Base-by-base conservation (phyloP, 306 rosid species). In the Erythrophleum fordii region DNA sequence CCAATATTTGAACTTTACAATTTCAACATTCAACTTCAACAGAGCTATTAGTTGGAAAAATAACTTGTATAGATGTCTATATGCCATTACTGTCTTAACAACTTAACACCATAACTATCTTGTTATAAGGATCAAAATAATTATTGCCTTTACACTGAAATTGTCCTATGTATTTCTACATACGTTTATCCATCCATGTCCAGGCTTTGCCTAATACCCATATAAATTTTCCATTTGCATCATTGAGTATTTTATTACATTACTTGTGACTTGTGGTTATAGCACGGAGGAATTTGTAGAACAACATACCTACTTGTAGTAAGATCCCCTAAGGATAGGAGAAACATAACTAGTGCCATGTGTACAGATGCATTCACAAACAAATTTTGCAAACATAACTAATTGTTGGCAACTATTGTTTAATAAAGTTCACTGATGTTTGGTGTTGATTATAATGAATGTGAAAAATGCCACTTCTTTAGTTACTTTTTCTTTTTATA, bases 231-330 rank as follows among this genome's bases (percentile, higher is more conserved):
- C n/a, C n/a, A n/a, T 22, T 28, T 0, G 11, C 6, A 66, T 61
- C 72, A 35, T 83, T 55, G 5, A 34, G 41, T 37, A 20, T 67
- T 17, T 22, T 11, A 20, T 46, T 68, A 35, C 61, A 2, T 64
- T 25, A 42, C 13, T 46, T 8, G 67, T 35, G 68, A 62, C 29
- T 2, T 53, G 34, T 39, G 58, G 60, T 26, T 10, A 39, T 16
- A 76, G 84, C 88, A 87, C 89, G 2, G 29, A 56, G 11, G 31
- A 56, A 2, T 56, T 31, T 56, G 17, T 3, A 25, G 18, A 22
- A 12, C 49, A 14, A 44, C 11, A 44, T 11, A 1, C 49, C 49
- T 44, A 1, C 1, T 44, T 44, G 49, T 16, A 11, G 0, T 44
- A 10, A 44, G 16, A 44, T 44, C 10, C 16, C 16, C 13, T 16